Conservation (phyloP, 371 early-diverging fungal genomes). For the Chytridiales sp. region DNA sequence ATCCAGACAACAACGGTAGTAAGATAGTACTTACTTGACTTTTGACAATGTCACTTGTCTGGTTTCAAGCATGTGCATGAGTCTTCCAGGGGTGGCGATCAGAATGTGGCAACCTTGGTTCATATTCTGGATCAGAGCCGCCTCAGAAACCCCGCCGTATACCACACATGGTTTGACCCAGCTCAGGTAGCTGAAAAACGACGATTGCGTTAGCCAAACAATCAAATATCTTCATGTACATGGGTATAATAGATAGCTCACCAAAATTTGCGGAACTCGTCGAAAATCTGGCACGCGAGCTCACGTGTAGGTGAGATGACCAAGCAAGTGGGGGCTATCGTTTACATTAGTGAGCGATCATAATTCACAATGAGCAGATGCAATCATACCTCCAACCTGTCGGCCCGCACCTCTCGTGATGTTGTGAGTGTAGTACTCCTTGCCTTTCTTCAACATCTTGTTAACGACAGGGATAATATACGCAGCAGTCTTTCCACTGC, state of each 20-base stretch:
- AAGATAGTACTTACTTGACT: background rate
- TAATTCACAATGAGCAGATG: too few species aligned
- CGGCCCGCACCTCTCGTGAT: too few species aligned
- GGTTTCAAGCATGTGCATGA: constrained; percentile 96
- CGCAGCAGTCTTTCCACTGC: constrained; percentile 87
- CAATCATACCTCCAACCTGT: too few species aligned
- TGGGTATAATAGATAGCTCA: too few species aligned
- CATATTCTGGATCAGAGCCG: constrained; percentile 62
- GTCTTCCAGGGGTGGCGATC: constrained; percentile 84
- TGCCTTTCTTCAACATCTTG: constrained; percentile 36
- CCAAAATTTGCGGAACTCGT: constrained; percentile 47
- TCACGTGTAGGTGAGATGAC: constrained; percentile 96
- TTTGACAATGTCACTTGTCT: constrained; percentile 42
- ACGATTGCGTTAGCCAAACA: too few species aligned
- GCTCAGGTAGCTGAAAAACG: too few species aligned
- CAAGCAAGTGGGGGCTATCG: constrained; percentile 52
- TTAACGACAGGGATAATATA: constrained; percentile 81
- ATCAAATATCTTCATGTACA: too few species aligned
- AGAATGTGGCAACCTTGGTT: constrained; percentile 41
- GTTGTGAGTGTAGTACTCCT: constrained; percentile 7
- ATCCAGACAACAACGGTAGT: background rate
- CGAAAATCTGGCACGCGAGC: constrained; percentile 91
- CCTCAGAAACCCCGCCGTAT: constrained; percentile 59
- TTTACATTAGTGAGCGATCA: too few species aligned
- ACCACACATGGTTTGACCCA: constrained; percentile 27